Evolutionary conservation across 371 early-diverging fungal species (phyloP).

Genomic region (Hamiltosporidium magnivora): DNA sequence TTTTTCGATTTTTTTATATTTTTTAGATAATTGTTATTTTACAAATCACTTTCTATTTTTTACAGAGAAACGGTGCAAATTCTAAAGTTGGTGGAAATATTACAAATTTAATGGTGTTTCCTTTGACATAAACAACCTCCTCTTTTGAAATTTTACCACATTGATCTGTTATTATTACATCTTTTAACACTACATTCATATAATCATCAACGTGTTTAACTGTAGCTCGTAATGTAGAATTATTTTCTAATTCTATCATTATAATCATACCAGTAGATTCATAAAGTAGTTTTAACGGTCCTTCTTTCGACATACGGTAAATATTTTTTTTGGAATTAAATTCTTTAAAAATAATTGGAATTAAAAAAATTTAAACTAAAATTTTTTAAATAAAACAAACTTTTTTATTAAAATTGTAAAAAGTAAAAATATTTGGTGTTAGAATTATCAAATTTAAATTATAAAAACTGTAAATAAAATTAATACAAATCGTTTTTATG

Average conservation of each 20-base stretch:
- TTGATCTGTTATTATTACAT: conserved; percentile 4
- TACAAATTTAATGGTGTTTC: conserved; percentile 22
- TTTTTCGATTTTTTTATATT: no score
- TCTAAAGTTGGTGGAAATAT: conserved; percentile 21
- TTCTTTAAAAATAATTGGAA: no score
- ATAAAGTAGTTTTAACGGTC: conserved; percentile 21
- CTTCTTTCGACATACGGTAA: not conserved
- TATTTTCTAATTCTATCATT: conserved; percentile 11
- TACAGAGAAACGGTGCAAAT: conserved; percentile 16
- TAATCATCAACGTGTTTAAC: conserved; percentile 30
- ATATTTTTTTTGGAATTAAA: no score
- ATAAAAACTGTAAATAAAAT: no score
- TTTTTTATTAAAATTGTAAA: no score
- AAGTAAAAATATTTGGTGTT: no score
- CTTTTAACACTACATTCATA: conserved; percentile 27
- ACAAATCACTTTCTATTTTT: no score
- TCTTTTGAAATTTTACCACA: not conserved
- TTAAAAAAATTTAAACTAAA: no score
- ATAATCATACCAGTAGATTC: conserved; percentile 22
- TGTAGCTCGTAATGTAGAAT: conserved; percentile 9
- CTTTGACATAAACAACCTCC: conserved; percentile 15
- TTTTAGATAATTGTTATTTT: no score
- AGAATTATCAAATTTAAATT: no score
- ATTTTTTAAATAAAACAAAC: no score
- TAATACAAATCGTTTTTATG: no score